These are phyloP conservation scores for Mortierella sp. DNA, from an alignment of 371 early-diverging fungal genomes.

Conservation along the genomic window DNA sequence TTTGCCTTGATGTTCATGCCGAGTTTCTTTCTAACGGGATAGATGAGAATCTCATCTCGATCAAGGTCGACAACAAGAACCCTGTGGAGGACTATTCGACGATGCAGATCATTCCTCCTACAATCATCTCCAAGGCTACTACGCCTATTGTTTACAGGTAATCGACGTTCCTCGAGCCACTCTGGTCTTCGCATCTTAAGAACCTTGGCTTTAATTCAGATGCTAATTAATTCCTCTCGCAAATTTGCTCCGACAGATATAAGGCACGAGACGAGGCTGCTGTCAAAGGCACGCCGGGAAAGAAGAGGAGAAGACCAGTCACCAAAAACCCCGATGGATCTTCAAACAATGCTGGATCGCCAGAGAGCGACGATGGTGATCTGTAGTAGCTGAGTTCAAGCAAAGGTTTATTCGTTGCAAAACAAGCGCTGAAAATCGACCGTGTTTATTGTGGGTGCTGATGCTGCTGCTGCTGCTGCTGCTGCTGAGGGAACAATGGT, in stretches of 20 bases:
- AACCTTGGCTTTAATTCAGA: background rate
- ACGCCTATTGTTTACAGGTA: slow-evolving; percentile 41
- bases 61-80: slow-evolving; percentile 46
- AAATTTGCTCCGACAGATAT: slow-evolving; percentile 16
- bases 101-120: slow-evolving; percentile 42
- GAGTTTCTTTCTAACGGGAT: background rate
- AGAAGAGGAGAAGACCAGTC: slow-evolving; percentile 9
- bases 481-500: slow-evolving; percentile 35
- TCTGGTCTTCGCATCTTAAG: background rate
- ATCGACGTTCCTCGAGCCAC: background rate
- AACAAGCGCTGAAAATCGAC: background rate
- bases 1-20: background rate
- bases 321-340: background rate
- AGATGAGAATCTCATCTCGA: slow-evolving; percentile 44
- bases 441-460: slow-evolving; percentile 19
- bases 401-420: background rate
- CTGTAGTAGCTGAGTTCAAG: background rate
- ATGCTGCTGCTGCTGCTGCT: slow-evolving; percentile 8
- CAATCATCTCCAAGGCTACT: slow-evolving; percentile 26
- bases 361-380: slow-evolving; percentile 13
- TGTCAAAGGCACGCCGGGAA: slow-evolving; percentile 24
- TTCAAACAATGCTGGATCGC: background rate
- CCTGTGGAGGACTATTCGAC: slow-evolving; percentile 35
- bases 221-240: background rate
- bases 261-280: slow-evolving; percentile 35